Conservation (phyloP, 371 early-diverging fungal genomes). For the Mucor ambiguus region DNA sequence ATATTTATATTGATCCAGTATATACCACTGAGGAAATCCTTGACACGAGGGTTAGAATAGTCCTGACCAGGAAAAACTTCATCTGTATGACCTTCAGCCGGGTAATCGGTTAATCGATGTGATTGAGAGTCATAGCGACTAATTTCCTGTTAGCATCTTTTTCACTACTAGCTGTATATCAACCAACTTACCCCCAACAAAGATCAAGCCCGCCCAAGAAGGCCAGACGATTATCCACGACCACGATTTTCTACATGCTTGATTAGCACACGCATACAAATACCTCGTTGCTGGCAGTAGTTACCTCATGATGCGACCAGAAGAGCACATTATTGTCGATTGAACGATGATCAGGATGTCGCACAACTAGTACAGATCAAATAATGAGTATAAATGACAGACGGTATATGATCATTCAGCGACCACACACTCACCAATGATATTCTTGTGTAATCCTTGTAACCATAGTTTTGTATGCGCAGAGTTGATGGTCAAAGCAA, state of each 20-base stretch:
- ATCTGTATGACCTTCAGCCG: conserved; percentile 47
- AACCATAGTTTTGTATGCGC: conserved; percentile 83
- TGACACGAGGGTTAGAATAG: conserved; percentile 90
- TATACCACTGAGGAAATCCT: conserved; percentile 80
- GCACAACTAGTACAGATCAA: too few species aligned
- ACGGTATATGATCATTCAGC: too few species aligned
- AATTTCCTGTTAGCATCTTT: not conserved
- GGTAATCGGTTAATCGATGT: conserved; percentile 77
- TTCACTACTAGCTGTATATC: not conserved
- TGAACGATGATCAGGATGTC: conserved; percentile 18
- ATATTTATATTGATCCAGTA: too few species aligned
- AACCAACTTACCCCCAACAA: conserved; percentile 59
- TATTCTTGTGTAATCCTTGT: too few species aligned
- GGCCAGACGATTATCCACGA: conserved; percentile 83
- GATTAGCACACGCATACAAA: too few species aligned
- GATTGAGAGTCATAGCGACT: conserved; percentile 86
- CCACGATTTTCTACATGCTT: conserved; percentile 83
- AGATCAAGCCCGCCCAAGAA: conserved; percentile 93
- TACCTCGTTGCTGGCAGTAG: too few species aligned
- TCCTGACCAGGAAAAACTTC: conserved; percentile 85
- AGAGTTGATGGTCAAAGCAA: conserved; percentile 81
- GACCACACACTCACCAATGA: too few species aligned
- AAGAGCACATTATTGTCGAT: conserved; percentile 70
- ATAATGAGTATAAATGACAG: too few species aligned
- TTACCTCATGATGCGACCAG: conserved; percentile 82